phyloP scores from a whole-genome alignment of 495 filamentous ascomycete species.

The Daldinia childiae region DNA sequence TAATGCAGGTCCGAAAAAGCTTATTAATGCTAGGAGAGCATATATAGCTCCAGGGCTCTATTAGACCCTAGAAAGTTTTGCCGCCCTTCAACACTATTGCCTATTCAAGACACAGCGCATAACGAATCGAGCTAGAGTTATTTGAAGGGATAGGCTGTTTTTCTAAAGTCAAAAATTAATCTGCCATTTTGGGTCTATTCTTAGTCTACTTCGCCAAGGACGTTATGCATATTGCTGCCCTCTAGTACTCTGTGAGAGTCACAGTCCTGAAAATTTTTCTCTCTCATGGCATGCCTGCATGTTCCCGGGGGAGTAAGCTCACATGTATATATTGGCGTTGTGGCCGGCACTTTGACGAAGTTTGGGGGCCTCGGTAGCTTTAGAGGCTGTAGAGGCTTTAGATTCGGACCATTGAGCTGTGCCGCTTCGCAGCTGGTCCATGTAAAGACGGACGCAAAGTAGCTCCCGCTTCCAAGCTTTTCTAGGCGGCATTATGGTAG shows the following conservation, averaged over 20 bases:
- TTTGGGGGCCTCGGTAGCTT: slow-evolving; percentile 32
- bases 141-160: slow-evolving; percentile 2
- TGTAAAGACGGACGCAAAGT: slow-evolving; percentile 15
- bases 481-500: slow-evolving; percentile 22
- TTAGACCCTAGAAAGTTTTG: slow-evolving; percentile 7
- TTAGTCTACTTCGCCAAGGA: slow-evolving; percentile 12
- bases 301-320: slow-evolving; percentile 28
- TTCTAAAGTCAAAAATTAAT: slow-evolving; percentile 8
- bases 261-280: slow-evolving; percentile 18
- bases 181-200: slow-evolving; percentile 10
- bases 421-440: slow-evolving; percentile 14
- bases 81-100: slow-evolving; percentile 14
- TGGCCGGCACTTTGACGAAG: slow-evolving; percentile 16
- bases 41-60: slow-evolving; percentile 12
- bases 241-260: slow-evolving; percentile 14
- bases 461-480: slow-evolving; percentile 36
- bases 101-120: slow-evolving; percentile 16
- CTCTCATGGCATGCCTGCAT: slow-evolving; percentile 19
- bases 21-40: slow-evolving; percentile 16
- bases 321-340: slow-evolving; percentile 30
- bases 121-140: slow-evolving; percentile 4
- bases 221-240: slow-evolving; percentile 10
- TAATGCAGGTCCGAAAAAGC: slow-evolving; percentile 45
- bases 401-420: slow-evolving; percentile 16
- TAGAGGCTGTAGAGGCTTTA: slow-evolving; percentile 9